Evolutionary conservation across 768 basidiomycete genomes (phyloP), one percentile per base, ranked within the genome.

Genomic region (Lactarius quietus): DNA sequence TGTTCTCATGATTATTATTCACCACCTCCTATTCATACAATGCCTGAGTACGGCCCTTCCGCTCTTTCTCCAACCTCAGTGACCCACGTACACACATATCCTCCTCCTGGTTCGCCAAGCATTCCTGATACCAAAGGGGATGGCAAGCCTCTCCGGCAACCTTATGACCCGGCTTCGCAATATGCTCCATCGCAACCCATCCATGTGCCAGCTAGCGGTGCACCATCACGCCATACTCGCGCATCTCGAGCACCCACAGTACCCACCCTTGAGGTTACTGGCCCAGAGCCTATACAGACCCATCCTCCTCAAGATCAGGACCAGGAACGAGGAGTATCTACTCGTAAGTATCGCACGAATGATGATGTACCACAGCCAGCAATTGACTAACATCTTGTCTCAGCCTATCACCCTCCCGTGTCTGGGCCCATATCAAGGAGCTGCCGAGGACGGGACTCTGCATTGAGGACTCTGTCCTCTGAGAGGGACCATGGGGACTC

Each of bases 391-490:
- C n/a, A 28, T 52, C 3, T 57, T 20, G 28, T 51, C 3, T 14
- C 26, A 66, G 65, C 38, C 26, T 62, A 62, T 41, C 51, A 62
- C 36, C 65, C 61, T 20, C 65, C 65, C 7, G 41, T 62, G 33
- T 66, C 60, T n/a, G n/a, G n/a, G n/a, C n/a, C n/a, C n/a, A n/a
- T n/a, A n/a, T n/a, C n/a, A n/a, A n/a, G n/a, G n/a, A n/a, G n/a
- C n/a, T n/a, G n/a, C n/a, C n/a, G n/a, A n/a, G n/a, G n/a, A n/a
- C n/a, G n/a, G n/a, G n/a, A n/a, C n/a, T n/a, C n/a, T n/a, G n/a
- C n/a, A n/a, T n/a, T n/a, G n/a, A n/a, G n/a, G n/a, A n/a, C n/a
- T n/a, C n/a, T n/a, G n/a, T n/a, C n/a, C n/a, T n/a, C n/a, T n/a
- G n/a, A n/a, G n/a, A n/a, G n/a, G n/a, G n/a, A n/a, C n/a, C n/a